These are phyloP conservation scores for Heterobasidion annosum DNA, from an alignment of 1,284 basidiomycete species.

Conservation along the genomic window DNA sequence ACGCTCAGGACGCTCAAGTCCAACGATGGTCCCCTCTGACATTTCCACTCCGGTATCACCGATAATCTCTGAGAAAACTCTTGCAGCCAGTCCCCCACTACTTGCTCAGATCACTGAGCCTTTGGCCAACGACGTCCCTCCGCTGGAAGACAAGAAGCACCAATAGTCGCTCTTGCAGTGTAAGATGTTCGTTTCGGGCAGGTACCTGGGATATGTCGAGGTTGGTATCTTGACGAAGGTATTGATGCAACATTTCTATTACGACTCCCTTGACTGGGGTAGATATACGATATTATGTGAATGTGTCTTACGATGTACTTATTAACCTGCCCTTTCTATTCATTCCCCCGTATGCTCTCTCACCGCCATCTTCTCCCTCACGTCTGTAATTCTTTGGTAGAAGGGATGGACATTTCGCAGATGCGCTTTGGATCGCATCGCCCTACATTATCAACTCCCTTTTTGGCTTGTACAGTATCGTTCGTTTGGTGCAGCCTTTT, in stretches of 20 bases:
- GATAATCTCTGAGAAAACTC: constrained; percentile 3
- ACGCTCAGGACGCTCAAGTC: constrained; percentile 38
- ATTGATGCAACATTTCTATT: not conserved
- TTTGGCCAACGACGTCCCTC: not conserved
- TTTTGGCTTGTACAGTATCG: no score
- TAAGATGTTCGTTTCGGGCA: not conserved
- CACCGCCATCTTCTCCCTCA: not conserved
- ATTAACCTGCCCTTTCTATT: not conserved
- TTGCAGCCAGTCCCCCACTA: not conserved
- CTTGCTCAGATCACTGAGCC: not conserved
- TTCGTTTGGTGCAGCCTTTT: no score
- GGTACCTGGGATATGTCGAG: no score
- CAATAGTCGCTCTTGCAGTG: not conserved
- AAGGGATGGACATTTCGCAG: no score
- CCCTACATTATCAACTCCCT: no score
- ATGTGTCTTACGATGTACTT: not conserved
- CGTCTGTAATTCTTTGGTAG: no score
- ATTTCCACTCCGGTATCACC: constrained; percentile 11
- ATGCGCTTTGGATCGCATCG: no score
- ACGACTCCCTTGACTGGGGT: not conserved
- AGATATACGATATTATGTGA: not conserved
- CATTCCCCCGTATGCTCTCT: not conserved
- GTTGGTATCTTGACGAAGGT: not conserved
- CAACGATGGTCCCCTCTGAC: constrained; percentile 19
- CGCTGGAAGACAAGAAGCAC: constrained; percentile 2